Conservation (phyloP, 768 basidiomycete genomes). For the Calocybe gangraenosa region DNA sequence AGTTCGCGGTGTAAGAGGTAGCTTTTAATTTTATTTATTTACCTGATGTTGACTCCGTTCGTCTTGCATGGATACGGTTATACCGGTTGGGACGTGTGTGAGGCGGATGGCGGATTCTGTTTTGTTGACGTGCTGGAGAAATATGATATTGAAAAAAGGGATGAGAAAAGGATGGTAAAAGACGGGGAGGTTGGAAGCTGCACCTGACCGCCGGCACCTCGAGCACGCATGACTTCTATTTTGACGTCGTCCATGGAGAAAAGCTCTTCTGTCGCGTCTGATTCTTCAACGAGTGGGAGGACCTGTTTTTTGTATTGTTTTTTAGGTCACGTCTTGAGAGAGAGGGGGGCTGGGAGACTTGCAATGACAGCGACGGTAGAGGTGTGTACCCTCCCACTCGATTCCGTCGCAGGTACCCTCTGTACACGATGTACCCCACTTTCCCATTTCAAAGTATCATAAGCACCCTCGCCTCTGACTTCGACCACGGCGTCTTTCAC, state of each 20-base stretch:
- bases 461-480: constrained; percentile 72
- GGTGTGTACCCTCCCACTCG: constrained; percentile 85
- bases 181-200: constrained; percentile 17
- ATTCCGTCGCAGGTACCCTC: constrained; percentile 87
- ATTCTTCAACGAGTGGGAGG: constrained; percentile 72
- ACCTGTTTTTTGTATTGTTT: constrained; percentile 50
- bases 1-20: background rate
- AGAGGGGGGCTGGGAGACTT: constrained; percentile 22
- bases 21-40: constrained; percentile 12
- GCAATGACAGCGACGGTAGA: constrained; percentile 88
- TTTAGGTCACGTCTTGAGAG: background rate
- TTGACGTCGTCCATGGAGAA: constrained; percentile 83
- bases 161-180: background rate
- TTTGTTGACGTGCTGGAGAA: constrained; percentile 87
- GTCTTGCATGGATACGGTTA: constrained; percentile 98
- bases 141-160: background rate
- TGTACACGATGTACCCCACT: constrained; percentile 97
- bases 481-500: constrained; percentile 77
- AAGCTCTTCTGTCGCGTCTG: constrained; percentile 57
- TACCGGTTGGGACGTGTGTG: constrained; percentile 88
- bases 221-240: constrained; percentile 90
- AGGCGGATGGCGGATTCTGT: constrained; percentile 97
- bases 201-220: constrained; percentile 97
- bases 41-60: constrained; percentile 95
- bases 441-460: constrained; percentile 81